Percentiles rank a stretch among this genome's conserved stretches.
phyloP scores from a whole-genome alignment of 805 yeast genomes.

The Dipodascopsis tothii region DNA sequence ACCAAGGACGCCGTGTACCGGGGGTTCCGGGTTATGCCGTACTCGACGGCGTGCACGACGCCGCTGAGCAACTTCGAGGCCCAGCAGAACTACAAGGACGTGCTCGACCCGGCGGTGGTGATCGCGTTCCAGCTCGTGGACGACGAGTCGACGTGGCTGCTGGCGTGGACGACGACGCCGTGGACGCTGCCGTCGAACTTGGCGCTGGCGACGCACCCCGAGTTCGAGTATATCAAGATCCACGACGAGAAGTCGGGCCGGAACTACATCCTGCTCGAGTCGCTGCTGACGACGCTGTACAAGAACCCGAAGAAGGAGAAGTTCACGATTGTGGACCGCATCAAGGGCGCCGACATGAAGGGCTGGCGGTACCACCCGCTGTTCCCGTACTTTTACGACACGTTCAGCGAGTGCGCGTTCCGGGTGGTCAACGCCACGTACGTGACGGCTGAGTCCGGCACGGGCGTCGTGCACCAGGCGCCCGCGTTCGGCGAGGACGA shows the following conservation, averaged over 20 bases:
- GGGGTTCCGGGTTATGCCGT: conserved; percentile 97
- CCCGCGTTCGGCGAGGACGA: conserved; percentile 99
- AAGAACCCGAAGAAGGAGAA: conserved; percentile 92
- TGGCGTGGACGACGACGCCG: conserved; percentile 99
- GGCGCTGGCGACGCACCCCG: conserved; percentile 85
- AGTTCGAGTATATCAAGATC: conserved; percentile 84
- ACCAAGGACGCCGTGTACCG: conserved; percentile 85
- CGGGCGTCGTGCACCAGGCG: conserved; percentile 97
- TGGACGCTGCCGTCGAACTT: conserved; percentile 97
- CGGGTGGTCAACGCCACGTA: conserved; percentile 73
- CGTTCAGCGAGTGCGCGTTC: conserved; percentile 71
- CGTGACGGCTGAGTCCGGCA: conserved; percentile 92
- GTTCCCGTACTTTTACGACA: conserved; percentile 70
- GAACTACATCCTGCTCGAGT: conserved; percentile 77
- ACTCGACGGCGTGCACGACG: conserved; percentile 94
- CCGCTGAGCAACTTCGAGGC: conserved; percentile 97
- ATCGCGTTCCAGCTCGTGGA: conserved; percentile 74
- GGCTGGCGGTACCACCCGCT: conserved; percentile 78
- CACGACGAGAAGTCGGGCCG: conserved; percentile 79
- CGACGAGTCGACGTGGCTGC: conserved; percentile 74
- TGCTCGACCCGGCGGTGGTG: conserved; percentile 92
- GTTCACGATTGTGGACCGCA: conserved; percentile 69
- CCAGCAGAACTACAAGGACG: conserved; percentile 96
- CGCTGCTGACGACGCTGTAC: conserved; percentile 73
- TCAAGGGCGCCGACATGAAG: conserved; percentile 70